These are phyloP conservation scores for Platanthera zijinensis DNA, from an alignment of 106 monocot species.

Conservation along the genomic window DNA sequence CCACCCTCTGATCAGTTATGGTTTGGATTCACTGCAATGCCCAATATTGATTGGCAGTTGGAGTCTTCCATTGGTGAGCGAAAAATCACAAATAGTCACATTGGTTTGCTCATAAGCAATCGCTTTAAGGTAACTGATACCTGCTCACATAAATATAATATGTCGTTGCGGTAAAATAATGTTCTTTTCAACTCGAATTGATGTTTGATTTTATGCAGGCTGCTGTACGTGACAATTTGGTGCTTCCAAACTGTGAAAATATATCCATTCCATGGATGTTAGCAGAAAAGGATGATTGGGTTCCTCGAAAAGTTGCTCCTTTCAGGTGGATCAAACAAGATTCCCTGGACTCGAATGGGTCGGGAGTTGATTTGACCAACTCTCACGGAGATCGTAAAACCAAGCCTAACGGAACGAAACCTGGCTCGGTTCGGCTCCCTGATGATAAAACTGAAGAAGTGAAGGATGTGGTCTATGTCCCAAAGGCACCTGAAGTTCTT, in stretches of 20 bases:
- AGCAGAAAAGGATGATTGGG: slow-evolving; percentile 93
- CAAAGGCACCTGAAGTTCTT: neutral
- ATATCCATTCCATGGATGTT: slow-evolving; percentile 84
- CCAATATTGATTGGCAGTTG: slow-evolving; percentile 74
- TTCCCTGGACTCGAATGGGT: slow-evolving; percentile 16
- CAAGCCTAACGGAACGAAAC: slow-evolving; percentile 15
- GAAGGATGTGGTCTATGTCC: slow-evolving; percentile 17
- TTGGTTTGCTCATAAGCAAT: slow-evolving; percentile 59
- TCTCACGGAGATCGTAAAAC: slow-evolving; percentile 20
- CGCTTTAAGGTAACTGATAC: slow-evolving; percentile 71
- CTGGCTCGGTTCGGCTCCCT: neutral
- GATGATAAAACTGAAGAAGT: slow-evolving; percentile 19
- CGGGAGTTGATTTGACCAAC: slow-evolving; percentile 16
- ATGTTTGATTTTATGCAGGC: slow-evolving; percentile 19
- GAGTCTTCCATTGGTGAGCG: slow-evolving; percentile 79
- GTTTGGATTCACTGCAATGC: slow-evolving; percentile 84
- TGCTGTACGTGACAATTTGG: slow-evolving; percentile 64
- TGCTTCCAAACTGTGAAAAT: slow-evolving; percentile 83
- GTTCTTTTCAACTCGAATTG: neutral
- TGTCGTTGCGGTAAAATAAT: too few species aligned
- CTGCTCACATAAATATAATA: neutral
- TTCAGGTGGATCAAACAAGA: slow-evolving; percentile 61
- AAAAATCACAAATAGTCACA: slow-evolving; percentile 59
- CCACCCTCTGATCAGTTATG: slow-evolving; percentile 94
- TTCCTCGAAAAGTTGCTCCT: slow-evolving; percentile 61